Conservation (phyloP, 1,139 yeast genomes). For the Saccharomyces pastorianus region DNA sequence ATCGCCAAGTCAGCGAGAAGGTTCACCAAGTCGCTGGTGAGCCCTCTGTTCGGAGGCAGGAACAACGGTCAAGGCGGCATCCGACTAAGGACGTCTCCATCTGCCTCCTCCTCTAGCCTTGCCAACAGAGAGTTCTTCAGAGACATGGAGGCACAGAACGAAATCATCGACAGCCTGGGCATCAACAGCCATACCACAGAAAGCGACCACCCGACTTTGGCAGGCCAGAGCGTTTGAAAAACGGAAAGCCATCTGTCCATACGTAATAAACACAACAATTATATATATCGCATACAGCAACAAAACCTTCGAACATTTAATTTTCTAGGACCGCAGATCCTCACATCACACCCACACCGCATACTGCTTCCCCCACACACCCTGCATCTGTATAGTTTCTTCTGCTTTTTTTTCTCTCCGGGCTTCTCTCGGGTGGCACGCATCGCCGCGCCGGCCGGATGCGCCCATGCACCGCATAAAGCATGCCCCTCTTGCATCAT, state of each 20-base stretch:
- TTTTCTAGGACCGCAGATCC: neutral
- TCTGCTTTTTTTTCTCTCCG: neutral
- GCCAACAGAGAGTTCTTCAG: constrained; percentile 12
- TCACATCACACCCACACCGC: neutral
- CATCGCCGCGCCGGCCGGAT: neutral
- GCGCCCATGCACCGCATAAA: neutral
- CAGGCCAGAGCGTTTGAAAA: neutral
- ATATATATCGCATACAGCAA: neutral
- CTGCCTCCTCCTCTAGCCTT: neutral
- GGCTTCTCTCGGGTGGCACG: neutral
- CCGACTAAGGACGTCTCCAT: constrained; percentile 4
- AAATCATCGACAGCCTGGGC: constrained; percentile 26
- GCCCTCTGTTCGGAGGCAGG: neutral
- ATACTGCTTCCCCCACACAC: neutral
- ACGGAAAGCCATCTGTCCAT: too few species aligned
- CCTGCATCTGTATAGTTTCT: neutral
- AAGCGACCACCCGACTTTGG: neutral
- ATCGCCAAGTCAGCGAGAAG: neutral
- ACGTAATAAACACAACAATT: neutral
- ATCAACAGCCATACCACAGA: constrained; percentile 11
- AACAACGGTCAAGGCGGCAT: constrained; percentile 1
- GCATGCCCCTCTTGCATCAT: neutral
- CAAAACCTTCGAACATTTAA: neutral
- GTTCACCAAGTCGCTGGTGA: neutral
- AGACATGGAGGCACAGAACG: constrained; percentile 30